These are phyloP conservation scores for Pseudomassariella vexata DNA, from an alignment of 2,329 filamentous ascomycete genomes.

Conservation along the genomic window DNA sequence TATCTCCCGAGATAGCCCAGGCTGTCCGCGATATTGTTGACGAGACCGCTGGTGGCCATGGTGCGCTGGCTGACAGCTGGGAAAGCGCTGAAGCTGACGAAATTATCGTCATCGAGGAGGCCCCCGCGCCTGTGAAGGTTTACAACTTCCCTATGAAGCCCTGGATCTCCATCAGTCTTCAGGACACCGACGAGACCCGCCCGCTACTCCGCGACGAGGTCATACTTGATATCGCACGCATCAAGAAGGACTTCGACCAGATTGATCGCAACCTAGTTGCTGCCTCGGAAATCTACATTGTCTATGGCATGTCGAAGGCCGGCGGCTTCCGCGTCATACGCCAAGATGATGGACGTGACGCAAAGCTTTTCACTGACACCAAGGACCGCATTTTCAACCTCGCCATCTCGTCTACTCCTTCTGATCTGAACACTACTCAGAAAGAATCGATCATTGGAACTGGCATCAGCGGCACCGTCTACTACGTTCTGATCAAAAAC, in stretches of 20 bases:
- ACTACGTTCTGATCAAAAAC: slow-evolving; percentile 81
- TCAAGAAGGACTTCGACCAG: slow-evolving; percentile 98
- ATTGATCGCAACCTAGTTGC: slow-evolving; percentile 90
- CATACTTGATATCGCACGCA: slow-evolving; percentile 84
- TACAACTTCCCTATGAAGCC: slow-evolving; percentile 97
- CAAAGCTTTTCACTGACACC: slow-evolving; percentile 85
- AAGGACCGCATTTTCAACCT: slow-evolving; percentile 95
- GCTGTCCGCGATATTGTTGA: slow-evolving; percentile 45
- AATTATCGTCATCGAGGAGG: slow-evolving; percentile 60
- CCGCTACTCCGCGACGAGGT: slow-evolving; percentile 69
- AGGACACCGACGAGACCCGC: slow-evolving; percentile 49
- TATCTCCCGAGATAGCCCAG: slow-evolving; percentile 46
- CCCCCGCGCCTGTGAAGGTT: slow-evolving; percentile 64
- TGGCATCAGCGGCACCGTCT: slow-evolving; percentile 91
- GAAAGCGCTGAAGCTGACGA: slow-evolving; percentile 77
- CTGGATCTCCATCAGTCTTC: slow-evolving; percentile 83
- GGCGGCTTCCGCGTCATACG: slow-evolving; percentile 89
- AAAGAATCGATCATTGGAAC: slow-evolving; percentile 86
- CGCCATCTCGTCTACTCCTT: slow-evolving; percentile 65
- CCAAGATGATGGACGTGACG: slow-evolving; percentile 87
- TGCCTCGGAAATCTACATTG: slow-evolving; percentile 85
- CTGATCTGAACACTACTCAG: slow-evolving; percentile 49
- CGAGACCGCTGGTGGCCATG: slow-evolving; percentile 51
- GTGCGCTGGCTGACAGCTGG: slow-evolving; percentile 77
- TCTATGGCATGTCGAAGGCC: slow-evolving; percentile 89